phyloP scores from a whole-genome alignment of 108 stramenopile species.

The Cyclotella sp. region DNA sequence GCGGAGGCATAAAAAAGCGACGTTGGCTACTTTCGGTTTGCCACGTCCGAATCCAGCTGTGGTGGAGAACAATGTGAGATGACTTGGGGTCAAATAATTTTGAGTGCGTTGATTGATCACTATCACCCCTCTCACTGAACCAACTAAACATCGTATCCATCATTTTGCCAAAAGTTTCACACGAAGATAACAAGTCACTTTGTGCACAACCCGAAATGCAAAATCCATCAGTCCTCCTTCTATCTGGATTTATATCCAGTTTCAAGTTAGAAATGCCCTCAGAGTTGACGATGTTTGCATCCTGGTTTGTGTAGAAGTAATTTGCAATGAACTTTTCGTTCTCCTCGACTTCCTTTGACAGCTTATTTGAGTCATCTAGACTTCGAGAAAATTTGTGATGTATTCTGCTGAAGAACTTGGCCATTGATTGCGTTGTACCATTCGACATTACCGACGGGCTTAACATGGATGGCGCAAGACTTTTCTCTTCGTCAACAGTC shows the following conservation, averaged over 20 bases:
- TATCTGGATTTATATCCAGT: constrained; percentile 37
- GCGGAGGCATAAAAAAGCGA: constrained; percentile 33
- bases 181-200: constrained; percentile 22
- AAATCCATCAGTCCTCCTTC: constrained; percentile 19
- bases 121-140: constrained; percentile 11
- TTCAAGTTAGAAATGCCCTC: constrained; percentile 21
- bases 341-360: constrained; percentile 7
- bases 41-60: constrained; percentile 23
- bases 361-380: constrained; percentile 4
- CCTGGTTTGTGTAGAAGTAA: constrained; percentile 35
- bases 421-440: constrained; percentile 5
- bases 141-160: constrained; percentile 32
- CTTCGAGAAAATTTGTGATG: constrained; percentile 39
- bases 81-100: constrained; percentile 12
- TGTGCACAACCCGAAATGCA: constrained; percentile 30
- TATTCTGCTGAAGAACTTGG: constrained; percentile 29
- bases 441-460: background rate
- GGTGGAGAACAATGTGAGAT: constrained; percentile 7
- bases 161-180: constrained; percentile 26
- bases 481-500: background rate
- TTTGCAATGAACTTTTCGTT: constrained; percentile 37
- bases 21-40: constrained; percentile 24
- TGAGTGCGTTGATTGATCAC: background rate
- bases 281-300: background rate
- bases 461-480: background rate